Percentiles rank a stretch among this genome's conserved stretches.
Evolutionary conservation across 2,329 filamentous ascomycete species (phyloP).

Genomic region (Botryotinia globosa): DNA sequence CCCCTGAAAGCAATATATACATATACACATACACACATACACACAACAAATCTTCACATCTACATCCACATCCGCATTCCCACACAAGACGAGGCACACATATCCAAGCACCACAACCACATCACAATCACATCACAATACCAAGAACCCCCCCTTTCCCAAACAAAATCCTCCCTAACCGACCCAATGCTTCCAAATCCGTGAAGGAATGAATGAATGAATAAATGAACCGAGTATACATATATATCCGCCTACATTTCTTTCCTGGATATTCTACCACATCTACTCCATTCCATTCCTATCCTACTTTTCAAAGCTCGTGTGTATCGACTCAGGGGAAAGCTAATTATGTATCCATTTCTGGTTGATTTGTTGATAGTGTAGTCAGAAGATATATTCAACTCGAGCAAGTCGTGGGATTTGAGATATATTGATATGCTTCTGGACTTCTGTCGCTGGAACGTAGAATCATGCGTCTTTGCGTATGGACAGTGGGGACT

Average conservation of each 20-base stretch:
- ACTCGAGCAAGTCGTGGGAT: background rate
- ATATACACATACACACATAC: too few species aligned
- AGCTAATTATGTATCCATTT: background rate
- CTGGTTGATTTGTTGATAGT: background rate
- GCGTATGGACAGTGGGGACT: background rate
- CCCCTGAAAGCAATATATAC: too few species aligned
- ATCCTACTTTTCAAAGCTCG: accelerated
- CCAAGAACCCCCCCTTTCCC: too few species aligned
- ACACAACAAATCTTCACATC: background rate
- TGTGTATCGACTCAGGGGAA: background rate
- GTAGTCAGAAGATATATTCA: background rate
- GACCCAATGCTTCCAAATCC: background rate
- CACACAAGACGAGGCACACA: background rate
- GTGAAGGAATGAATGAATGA: background rate
- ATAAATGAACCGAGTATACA: background rate
- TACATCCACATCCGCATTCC: background rate
- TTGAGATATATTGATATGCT: background rate
- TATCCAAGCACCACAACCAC: background rate
- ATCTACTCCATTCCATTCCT: background rate
- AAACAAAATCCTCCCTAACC: background rate
- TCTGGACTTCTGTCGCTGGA: background rate
- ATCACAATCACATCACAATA: too few species aligned
- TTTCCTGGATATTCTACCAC: background rate
- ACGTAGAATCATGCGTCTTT: background rate
- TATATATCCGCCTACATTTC: background rate